phyloP scores from a whole-genome alignment of 2,329 filamentous ascomycete species.

The Thelonectria blattea region DNA sequence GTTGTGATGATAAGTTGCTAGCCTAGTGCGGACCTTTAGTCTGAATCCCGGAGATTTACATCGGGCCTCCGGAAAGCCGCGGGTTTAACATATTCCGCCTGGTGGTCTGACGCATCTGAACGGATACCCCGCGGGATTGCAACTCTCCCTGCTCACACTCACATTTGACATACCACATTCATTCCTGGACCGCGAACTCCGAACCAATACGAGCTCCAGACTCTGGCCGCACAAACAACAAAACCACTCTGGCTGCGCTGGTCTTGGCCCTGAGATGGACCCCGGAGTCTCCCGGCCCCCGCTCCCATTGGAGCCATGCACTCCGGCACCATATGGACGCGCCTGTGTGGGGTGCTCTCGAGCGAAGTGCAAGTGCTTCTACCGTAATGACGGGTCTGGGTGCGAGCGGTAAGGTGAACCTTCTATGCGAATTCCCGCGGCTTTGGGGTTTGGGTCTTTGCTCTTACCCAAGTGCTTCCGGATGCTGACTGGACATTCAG shows the following conservation, averaged over 20 bases:
- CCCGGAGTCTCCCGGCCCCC: background rate
- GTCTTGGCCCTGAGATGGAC: background rate
- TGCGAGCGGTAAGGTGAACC: slow-evolving; percentile 44
- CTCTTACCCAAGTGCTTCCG: background rate
- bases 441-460: background rate
- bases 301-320: slow-evolving; percentile 5
- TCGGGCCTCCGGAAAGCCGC: too few relatives aligned
- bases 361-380: slow-evolving; percentile 54
- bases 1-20: too few relatives aligned
- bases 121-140: too few relatives aligned
- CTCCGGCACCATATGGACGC: slow-evolving; percentile 47
- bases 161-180: too few relatives aligned
- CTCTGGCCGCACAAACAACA: background rate
- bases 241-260: background rate
- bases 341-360: slow-evolving; percentile 50
- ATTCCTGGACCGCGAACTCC: background rate
- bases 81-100: too few relatives aligned
- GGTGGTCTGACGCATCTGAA: too few relatives aligned
- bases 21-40: too few relatives aligned
- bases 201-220: background rate
- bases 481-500: slow-evolving; percentile 7
- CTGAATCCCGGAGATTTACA: too few relatives aligned
- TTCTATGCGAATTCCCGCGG: background rate
- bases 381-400: slow-evolving; percentile 35
- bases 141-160: too few relatives aligned